phyloP scores from a whole-genome alignment of 2,329 filamentous ascomycete genomes.

The Penicillium sumatraense region DNA sequence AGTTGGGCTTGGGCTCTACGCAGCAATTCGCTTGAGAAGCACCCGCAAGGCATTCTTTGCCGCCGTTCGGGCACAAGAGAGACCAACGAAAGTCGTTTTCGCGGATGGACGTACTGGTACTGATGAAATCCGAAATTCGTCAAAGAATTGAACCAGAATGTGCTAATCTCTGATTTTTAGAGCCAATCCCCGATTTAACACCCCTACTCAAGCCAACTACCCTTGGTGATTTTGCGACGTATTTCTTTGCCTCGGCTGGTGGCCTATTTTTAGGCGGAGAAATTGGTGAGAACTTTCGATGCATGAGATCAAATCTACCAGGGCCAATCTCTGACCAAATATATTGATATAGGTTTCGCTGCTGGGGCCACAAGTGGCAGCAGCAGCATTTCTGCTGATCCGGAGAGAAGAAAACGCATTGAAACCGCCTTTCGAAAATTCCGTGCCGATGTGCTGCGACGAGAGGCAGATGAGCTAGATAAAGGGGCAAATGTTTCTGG shows the following conservation, averaged over 20 bases:
- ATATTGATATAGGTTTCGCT: slow-evolving; percentile 53
- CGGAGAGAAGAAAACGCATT: slow-evolving; percentile 60
- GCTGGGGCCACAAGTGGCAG: slow-evolving; percentile 61
- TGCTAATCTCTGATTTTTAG: slow-evolving; percentile 37
- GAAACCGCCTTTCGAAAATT: slow-evolving; percentile 67
- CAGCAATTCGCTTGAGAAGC: slow-evolving; percentile 62
- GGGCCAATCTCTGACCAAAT: not conserved
- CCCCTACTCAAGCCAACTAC: slow-evolving; percentile 61
- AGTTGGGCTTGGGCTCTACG: slow-evolving; percentile 61
- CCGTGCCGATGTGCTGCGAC: slow-evolving; percentile 65
- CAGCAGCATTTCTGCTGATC: slow-evolving; percentile 58
- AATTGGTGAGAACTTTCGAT: slow-evolving; percentile 35
- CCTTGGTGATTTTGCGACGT: slow-evolving; percentile 65
- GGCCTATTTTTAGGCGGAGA: slow-evolving; percentile 70
- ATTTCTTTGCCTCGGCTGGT: slow-evolving; percentile 65
- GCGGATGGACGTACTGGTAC: slow-evolving; percentile 62
- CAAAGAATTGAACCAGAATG: not conserved
- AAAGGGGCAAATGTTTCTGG: slow-evolving; percentile 32
- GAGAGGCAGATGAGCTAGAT: slow-evolving; percentile 63
- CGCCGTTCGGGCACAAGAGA: slow-evolving; percentile 64
- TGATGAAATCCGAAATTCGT: not conserved
- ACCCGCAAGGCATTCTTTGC: slow-evolving; percentile 64
- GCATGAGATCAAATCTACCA: not conserved
- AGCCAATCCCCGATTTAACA: slow-evolving; percentile 65
- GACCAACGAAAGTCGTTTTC: slow-evolving; percentile 66